Conservation (phyloP, 768 basidiomycete genomes). For the Suillus fuscotomentosus region DNA sequence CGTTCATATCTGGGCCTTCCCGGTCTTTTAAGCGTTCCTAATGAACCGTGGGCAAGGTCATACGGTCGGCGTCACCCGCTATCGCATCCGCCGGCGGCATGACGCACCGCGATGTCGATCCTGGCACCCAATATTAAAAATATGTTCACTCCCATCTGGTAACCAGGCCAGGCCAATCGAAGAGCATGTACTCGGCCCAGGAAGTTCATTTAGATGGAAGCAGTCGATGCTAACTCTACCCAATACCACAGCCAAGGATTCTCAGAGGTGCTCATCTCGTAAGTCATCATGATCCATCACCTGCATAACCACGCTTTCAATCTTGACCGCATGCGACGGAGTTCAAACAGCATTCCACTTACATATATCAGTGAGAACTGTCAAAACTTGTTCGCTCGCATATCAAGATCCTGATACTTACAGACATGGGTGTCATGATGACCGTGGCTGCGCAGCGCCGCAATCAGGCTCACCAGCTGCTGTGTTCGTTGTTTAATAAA, state of each 20-base stretch:
- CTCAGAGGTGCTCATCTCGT: not conserved
- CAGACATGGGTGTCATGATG: not conserved
- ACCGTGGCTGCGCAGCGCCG: not conserved
- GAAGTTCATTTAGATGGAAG: not conserved
- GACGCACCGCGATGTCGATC: not conserved
- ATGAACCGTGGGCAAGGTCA: not conserved
- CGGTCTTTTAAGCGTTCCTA: not conserved
- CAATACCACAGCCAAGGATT: not conserved
- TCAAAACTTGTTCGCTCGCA: not conserved
- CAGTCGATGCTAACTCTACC: not conserved
- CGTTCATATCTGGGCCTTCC: not conserved
- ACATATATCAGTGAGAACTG: constrained; percentile 2
- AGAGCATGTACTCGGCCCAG: not conserved
- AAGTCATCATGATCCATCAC: not conserved
- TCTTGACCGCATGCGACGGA: not conserved
- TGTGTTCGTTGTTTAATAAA: not conserved
- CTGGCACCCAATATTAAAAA: not conserved
- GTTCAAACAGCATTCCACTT: not conserved
- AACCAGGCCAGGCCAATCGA: not conserved
- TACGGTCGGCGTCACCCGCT: not conserved
- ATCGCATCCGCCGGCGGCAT: constrained; percentile 3
- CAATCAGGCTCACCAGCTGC: not conserved
- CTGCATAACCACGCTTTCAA: not conserved
- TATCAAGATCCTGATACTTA: not conserved
- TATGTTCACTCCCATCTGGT: not conserved